Base-by-base conservation (phyloP, 768 basidiomycete genomes). In the Candolleomyces efflorescens region DNA sequence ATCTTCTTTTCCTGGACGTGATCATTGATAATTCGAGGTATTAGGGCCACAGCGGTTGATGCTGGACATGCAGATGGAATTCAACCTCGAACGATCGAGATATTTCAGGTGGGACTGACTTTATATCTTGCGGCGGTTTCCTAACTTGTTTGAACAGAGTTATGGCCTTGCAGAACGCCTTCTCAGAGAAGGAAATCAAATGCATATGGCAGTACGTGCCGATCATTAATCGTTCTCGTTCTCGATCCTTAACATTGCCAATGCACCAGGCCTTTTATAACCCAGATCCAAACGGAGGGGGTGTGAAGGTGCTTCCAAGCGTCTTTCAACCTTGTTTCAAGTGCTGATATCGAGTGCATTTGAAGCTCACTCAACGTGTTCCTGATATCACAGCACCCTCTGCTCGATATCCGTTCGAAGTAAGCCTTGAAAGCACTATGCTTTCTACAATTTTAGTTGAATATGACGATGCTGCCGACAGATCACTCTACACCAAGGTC, bases 381-480 rank as follows among this genome's bases (percentile, higher is more conserved):
- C 75, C 85, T 15, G 85, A 87, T 64, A 77, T 90, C 23, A 81
- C 78, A 5, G 82, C 84, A 0, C 74, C 82, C 2, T 79, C 78
- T 22, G 87, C 87, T 1, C 79, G 87, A 18, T 91, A 80, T 69
- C 87, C 87, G 11, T 90, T 87, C 59, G 86, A 87, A 74, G 89
- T 84, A 58, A 54, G 60, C n/a, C 39, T 49, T 61, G 9, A 60
- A n/a, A 49, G 24, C 39, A 26, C 23, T 17, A 11, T 45, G 15
- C 36, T 13, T 50, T 17, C 51, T 12, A 15, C 3, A 26, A 18
- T 13, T 20, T 46, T 7, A 18, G 54, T n/a, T n/a, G n/a, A n/a
- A n/a, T n/a, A n/a, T n/a, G n/a, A n/a, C n/a, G n/a, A 36, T 50
- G 24, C 48, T 50, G 27, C 12, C 23, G 24, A 2, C 57, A 85